Base-by-base conservation (phyloP, 2,329 filamentous ascomycete species). In the Paecilomyces variotii region DNA sequence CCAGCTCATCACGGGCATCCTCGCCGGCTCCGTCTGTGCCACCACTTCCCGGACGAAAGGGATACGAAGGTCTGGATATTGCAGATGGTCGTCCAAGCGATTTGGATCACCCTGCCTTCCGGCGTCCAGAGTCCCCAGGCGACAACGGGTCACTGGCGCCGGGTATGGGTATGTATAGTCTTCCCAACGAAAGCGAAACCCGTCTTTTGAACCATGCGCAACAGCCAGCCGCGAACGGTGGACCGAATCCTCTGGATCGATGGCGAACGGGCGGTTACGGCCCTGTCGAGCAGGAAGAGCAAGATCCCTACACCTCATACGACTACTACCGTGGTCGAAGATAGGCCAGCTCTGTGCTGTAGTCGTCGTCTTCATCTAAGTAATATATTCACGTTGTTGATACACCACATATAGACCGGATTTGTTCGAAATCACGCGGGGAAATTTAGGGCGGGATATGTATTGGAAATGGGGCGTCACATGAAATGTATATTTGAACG, bases 21-120 rank as follows among this genome's bases (percentile, higher is more conserved):
- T 78, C 75, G 3, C 76, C 76, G 0, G 67, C 69, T 1, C 72
- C 72, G 3, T 81, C 68, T 4, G 60, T 70, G n/a, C 57, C 66
- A n/a, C 50, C 24, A 26, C 24, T 52, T 6, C 50, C 39, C 3
- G 63, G 61, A 1, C 56, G 70, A 30, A 69, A 66, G 24, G 55
- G 65, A 19, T 59, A 66, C 30, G 70, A 73, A 5, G 62, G 63
- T 9, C 68, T 67, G 53, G 66, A 68, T 2, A 57, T 63, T 60
- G 12, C 63, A 66, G 34, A 57, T 56, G 14, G n/a, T n/a, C 59
- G 58, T n/a, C 60, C 61, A 7, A 61, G 60, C 11, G 67, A 67
- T 2, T 60, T 65, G 4, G 61, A 72, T 39, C 73, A 75, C 57
- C 74, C 74, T 3, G 73, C 72, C 5, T 74, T 74, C 68, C 72